Evolutionary conservation across 306 rosid species (phyloP).

Genomic region (Lathyrus sativus): DNA sequence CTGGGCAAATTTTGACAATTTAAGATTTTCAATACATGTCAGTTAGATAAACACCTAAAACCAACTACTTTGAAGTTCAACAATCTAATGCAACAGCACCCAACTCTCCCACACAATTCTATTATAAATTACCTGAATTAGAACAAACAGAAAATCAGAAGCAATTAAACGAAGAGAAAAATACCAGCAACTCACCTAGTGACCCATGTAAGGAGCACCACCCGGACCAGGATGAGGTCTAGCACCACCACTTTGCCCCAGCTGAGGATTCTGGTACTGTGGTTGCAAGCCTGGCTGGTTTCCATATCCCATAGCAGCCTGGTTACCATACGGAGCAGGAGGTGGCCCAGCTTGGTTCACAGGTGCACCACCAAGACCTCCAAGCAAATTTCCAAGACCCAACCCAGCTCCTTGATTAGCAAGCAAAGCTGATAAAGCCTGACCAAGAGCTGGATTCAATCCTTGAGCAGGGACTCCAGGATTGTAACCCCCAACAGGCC

Average conservation of each 20-base stretch:
- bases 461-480: constrained; percentile 52
- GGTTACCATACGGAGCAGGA: constrained; percentile 55
- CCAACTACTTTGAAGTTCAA: neutral
- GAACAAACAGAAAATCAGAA: neutral
- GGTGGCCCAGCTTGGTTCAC: constrained; percentile 57
- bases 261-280: constrained; percentile 68
- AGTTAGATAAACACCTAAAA: neutral
- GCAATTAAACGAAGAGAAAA: neutral
- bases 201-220: constrained; percentile 77
- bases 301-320: constrained; percentile 59
- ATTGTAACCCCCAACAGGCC: constrained; percentile 59
- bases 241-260: constrained; percentile 61
- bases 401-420: constrained; percentile 68
- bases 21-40: neutral
- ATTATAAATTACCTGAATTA: neutral
- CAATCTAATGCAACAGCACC: neutral
- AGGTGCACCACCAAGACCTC: constrained; percentile 59
- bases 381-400: constrained; percentile 68
- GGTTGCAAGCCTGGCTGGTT: constrained; percentile 64
- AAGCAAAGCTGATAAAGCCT: constrained; percentile 64
- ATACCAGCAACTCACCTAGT: constrained; percentile 53
- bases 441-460: constrained; percentile 64
- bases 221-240: constrained; percentile 75
- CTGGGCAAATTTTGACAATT: neutral
- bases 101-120: neutral